These are phyloP conservation scores for Theileria parva DNA, from an alignment of 169 alveolate species.

Conservation along the genomic window DNA sequence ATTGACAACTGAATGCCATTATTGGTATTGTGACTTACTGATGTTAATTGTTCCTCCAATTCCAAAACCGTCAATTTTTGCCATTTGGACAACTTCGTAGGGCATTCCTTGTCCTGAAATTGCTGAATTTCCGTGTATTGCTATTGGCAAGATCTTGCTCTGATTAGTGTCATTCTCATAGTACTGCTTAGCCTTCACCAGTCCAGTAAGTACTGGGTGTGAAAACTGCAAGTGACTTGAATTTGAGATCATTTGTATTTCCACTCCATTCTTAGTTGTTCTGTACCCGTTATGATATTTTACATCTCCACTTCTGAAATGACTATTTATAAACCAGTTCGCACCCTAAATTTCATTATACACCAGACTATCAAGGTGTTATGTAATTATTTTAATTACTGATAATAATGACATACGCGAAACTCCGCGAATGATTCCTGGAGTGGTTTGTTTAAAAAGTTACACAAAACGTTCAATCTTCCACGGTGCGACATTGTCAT, in stretches of 20 bases:
- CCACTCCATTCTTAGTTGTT: constrained; percentile 77
- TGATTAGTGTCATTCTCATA: constrained; percentile 63
- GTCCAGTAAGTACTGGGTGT: constrained; percentile 90
- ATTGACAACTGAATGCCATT: constrained; percentile 78
- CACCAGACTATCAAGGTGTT: neutral
- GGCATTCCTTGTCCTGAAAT: constrained; percentile 95
- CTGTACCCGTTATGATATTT: constrained; percentile 91
- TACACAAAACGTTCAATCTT: constrained; percentile 87
- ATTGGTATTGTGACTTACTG: neutral
- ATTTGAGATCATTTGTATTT: constrained; percentile 83
- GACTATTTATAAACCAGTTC: constrained; percentile 69
- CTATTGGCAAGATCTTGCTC: constrained; percentile 81
- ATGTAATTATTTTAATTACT: neutral
- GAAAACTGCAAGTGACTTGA: constrained; percentile 95
- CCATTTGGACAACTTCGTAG: constrained; percentile 91
- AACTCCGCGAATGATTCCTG: constrained; percentile 88
- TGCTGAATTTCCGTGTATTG: constrained; percentile 95
- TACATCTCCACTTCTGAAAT: constrained; percentile 90
- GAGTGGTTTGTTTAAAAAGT: constrained; percentile 87
- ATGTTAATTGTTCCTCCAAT: constrained; percentile 91
- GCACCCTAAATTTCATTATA: constrained; percentile 60
- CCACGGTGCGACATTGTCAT: constrained; percentile 97
- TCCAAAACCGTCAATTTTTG: constrained; percentile 82
- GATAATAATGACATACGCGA: constrained; percentile 20
- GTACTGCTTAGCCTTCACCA: constrained; percentile 88